Base-by-base conservation (phyloP, 2,329 filamentous ascomycete genomes). In the Pestalotiopsis sp. region DNA sequence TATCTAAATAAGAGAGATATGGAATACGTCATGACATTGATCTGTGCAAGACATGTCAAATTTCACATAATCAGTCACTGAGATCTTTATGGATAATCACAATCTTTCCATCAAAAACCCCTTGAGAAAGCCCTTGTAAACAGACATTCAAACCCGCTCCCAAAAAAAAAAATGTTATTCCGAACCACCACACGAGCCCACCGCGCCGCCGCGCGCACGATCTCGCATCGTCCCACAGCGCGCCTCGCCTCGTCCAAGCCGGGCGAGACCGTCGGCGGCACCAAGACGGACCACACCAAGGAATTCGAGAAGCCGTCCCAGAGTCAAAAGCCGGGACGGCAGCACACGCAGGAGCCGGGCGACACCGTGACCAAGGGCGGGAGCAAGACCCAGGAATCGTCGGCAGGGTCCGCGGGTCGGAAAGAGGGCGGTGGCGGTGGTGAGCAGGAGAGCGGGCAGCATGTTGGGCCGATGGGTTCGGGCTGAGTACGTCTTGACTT, bases 261-360 rank as follows among this genome's bases (percentile, higher is more conserved):
- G 20, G 31, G 31, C 14, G 59, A 62, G 17, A 62, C 59, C 11
- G 31, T 62, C 31, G 59, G 59, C 11, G 59, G 59, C 31, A 62
- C 59, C 25, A 62, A 62, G 59, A 62, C 59, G 31, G 59, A 62
- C 59, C 59, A 62, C n/a, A 36, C 27, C 13, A 40, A 62, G 31
- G 59, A 62, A 40, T 40, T 62, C n/a, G 17, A 62, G 2, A 17
- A 62, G 13, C 27, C 27, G 31, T 62, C 59, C 4, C 59, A 40
- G 25, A 38, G 11, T 11, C 59, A 62, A 20, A 62, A 62, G 59
- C 7, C 59, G 31, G 59, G 31, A 2, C 17, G 20, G n/a, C 27
- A 40, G 17, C 59, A 40, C 31, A 40, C 59, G 9, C 27, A 62
- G 17, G 14, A 40, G 9, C n/a, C 59, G 2, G n/a, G n/a, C 25